These are phyloP conservation scores for Calocera viscosa DNA, from an alignment of 768 basidiomycete genomes.

Conservation along the genomic window DNA sequence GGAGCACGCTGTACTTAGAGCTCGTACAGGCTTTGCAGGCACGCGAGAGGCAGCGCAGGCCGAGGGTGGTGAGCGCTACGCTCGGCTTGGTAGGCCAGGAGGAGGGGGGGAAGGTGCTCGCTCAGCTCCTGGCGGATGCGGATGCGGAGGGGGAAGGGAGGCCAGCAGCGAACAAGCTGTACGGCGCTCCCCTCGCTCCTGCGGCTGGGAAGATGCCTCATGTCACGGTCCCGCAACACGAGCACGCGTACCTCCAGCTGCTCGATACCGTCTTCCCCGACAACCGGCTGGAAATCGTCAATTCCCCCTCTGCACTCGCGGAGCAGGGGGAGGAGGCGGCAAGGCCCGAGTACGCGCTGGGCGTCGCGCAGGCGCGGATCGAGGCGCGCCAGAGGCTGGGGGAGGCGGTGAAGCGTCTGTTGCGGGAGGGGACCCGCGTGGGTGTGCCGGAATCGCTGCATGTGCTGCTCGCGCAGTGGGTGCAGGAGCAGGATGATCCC, in stretches of 20 bases:
- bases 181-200: constrained; percentile 23
- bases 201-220: constrained; percentile 33
- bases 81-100: constrained; percentile 42
- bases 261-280: constrained; percentile 67
- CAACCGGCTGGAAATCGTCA: constrained; percentile 70
- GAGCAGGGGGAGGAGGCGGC: constrained; percentile 66
- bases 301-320: constrained; percentile 62
- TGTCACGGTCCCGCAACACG: constrained; percentile 86
- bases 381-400: constrained; percentile 62
- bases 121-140: constrained; percentile 23
- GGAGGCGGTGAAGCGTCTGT: constrained; percentile 47
- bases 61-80: too few species aligned
- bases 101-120: constrained; percentile 26
- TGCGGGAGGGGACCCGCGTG: constrained; percentile 30
- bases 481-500: constrained; percentile 59
- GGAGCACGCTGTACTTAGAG: constrained; percentile 79
- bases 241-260: constrained; percentile 82
- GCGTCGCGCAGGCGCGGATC: constrained; percentile 72
- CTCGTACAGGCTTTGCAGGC: constrained; percentile 60
- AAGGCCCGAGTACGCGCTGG: constrained; percentile 88
- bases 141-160: neutral
- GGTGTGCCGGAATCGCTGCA: constrained; percentile 47
- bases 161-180: constrained; percentile 21
- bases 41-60: constrained; percentile 36
- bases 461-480: constrained; percentile 64